Evolutionary conservation across 257 asterid species (phyloP).

Genomic region (Voacanga thouarsii): DNA sequence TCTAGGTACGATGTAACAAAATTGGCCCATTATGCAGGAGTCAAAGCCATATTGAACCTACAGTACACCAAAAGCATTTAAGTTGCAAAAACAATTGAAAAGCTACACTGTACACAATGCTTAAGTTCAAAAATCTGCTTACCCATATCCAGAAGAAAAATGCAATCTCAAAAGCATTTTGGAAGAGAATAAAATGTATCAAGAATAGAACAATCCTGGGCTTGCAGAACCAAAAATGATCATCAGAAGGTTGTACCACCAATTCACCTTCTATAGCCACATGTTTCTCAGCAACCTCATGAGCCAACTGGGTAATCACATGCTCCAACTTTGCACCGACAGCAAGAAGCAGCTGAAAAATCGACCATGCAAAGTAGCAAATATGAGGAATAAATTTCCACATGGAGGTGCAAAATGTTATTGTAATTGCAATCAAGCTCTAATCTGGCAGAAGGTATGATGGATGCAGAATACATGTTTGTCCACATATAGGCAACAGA

Average conservation of each 20-base stretch:
- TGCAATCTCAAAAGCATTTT: conserved; percentile 96
- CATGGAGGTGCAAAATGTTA: background rate
- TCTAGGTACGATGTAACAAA: conserved; percentile 68
- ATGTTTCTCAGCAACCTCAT: conserved; percentile 95
- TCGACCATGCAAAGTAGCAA: too few species aligned
- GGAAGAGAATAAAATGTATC: conserved; percentile 93
- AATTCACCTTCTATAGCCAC: conserved; percentile 88
- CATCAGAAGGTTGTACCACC: conserved; percentile 83
- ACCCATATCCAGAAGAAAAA: conserved; percentile 99
- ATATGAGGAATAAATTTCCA: background rate
- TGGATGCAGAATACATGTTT: background rate
- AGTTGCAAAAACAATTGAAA: background rate
- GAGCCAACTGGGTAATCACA: conserved; percentile 78
- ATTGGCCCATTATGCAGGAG: conserved; percentile 97
- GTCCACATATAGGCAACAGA: background rate
- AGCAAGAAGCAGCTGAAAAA: conserved; percentile 74
- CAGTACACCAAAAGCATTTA: background rate
- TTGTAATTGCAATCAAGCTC: background rate
- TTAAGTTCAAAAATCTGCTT: conserved; percentile 11
- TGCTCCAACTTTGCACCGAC: conserved; percentile 97
- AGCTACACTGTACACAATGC: background rate
- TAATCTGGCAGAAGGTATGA: background rate
- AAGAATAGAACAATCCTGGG: conserved; percentile 72
- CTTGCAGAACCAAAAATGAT: conserved; percentile 86
- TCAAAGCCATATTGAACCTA: conserved; percentile 86